Conservation (phyloP, 2,329 filamentous ascomycete species). For the Grosmannia clavigera region DNA sequence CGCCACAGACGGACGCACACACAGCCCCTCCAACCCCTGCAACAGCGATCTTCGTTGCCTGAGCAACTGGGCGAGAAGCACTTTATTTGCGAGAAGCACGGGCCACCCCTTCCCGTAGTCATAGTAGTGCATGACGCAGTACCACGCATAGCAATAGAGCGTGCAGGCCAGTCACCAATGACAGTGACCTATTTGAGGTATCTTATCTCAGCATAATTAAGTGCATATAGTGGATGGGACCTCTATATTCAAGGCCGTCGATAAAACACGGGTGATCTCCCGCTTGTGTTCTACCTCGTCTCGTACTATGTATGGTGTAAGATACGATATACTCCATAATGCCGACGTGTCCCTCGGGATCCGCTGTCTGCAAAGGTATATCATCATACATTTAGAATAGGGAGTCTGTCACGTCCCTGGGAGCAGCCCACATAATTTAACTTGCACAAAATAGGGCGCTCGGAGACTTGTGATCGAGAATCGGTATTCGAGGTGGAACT, state of each 20-base stretch:
- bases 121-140: background rate
- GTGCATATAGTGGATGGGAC: background rate
- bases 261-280: background rate
- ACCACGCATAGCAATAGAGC: background rate
- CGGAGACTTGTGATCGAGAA: background rate
- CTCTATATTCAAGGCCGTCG: background rate
- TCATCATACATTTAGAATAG: no score
- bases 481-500: background rate
- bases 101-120: background rate
- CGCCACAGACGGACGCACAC: slow-evolving; percentile 3
- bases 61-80: slow-evolving; percentile 6
- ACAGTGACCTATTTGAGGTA: background rate
- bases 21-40: slow-evolving; percentile 4
- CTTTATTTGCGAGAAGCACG: slow-evolving; percentile 5
- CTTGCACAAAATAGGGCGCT: background rate
- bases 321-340: no score
- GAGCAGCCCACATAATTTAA: background rate
- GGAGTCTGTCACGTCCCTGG: background rate
- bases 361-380: no score
- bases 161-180: background rate
- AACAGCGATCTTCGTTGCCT: slow-evolving; percentile 2
- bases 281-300: background rate
- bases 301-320: no score
- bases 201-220: background rate
- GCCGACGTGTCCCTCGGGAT: no score